phyloP scores from a whole-genome alignment of 2,329 filamentous ascomycete genomes.

The Monosporascus sp. region DNA sequence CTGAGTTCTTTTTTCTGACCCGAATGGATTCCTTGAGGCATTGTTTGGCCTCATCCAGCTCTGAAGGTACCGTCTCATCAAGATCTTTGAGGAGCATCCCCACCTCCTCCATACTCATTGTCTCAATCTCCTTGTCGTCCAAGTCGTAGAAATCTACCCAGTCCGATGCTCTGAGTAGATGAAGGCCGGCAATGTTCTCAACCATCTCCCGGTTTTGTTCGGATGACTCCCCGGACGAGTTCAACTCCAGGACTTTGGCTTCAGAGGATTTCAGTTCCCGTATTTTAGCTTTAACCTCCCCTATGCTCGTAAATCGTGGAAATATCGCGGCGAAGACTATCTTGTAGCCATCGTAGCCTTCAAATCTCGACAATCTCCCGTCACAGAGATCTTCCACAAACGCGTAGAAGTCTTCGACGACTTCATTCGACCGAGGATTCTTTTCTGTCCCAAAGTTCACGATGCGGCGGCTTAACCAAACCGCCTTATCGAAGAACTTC shows the following conservation, averaged over 20 bases:
- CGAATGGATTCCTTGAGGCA: background rate
- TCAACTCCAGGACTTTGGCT: background rate
- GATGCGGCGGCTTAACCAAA: background rate
- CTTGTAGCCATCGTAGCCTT: background rate
- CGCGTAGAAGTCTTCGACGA: background rate
- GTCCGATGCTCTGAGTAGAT: background rate
- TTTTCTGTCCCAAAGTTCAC: background rate
- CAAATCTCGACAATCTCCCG: background rate
- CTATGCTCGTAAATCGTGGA: background rate
- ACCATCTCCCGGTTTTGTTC: background rate
- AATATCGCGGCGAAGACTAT: background rate
- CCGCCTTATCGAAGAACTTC: background rate
- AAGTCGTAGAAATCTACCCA: background rate
- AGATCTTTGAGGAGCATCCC: background rate
- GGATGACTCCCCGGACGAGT: background rate
- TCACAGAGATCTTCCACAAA: background rate
- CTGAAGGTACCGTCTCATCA: background rate
- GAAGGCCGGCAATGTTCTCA: background rate
- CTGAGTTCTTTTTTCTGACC: no score
- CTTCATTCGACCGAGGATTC: background rate
- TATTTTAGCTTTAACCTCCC: background rate
- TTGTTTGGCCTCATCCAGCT: background rate
- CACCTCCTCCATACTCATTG: background rate
- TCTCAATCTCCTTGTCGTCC: background rate
- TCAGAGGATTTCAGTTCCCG: background rate